These are phyloP conservation scores for Schizophyllum commune DNA, from an alignment of 1,284 basidiomycete species.

Conservation along the genomic window DNA sequence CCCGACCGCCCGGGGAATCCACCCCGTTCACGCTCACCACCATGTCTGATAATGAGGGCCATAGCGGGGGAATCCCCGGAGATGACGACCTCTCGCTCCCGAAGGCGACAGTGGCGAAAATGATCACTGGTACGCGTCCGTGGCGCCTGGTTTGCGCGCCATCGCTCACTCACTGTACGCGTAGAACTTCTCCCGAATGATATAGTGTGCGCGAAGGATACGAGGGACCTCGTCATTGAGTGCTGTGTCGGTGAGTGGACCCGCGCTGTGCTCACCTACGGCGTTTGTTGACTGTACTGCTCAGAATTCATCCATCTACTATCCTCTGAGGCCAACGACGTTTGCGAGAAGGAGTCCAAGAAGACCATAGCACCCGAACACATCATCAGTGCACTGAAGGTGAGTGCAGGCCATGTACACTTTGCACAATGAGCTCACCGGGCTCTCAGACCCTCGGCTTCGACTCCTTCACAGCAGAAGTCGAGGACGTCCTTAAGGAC, in stretches of 20 bases:
- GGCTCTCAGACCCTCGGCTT: conserved; percentile 74
- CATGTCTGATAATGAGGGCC: conserved; percentile 86
- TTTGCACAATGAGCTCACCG: background rate
- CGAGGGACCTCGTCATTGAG: conserved; percentile 93
- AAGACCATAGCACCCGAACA: conserved; percentile 99
- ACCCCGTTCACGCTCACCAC: conserved; percentile 7
- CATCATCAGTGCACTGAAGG: conserved; percentile 88
- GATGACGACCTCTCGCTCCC: conserved; percentile 95
- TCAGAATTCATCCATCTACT: conserved; percentile 97
- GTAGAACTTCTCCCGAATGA: conserved; percentile 89
- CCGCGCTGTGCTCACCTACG: conserved; percentile 1
- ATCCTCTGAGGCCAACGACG: conserved; percentile 96
- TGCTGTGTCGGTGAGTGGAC: conserved; percentile 88
- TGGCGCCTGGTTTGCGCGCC: background rate
- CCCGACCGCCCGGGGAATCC: conserved; percentile 1
- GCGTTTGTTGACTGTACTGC: conserved; percentile 3
- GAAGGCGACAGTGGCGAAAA: conserved; percentile 96
- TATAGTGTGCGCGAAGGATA: conserved; percentile 91
- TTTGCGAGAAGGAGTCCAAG: conserved; percentile 97
- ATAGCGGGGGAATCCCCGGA: conserved; percentile 48
- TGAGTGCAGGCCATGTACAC: conserved; percentile 26
- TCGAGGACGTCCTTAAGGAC: conserved; percentile 88
- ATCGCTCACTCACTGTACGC: conserved; percentile 6
- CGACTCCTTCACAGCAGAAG: conserved; percentile 79
- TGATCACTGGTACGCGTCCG: conserved; percentile 73